Base-by-base conservation (phyloP, 768 basidiomycete genomes). In the Russula sp. region DNA sequence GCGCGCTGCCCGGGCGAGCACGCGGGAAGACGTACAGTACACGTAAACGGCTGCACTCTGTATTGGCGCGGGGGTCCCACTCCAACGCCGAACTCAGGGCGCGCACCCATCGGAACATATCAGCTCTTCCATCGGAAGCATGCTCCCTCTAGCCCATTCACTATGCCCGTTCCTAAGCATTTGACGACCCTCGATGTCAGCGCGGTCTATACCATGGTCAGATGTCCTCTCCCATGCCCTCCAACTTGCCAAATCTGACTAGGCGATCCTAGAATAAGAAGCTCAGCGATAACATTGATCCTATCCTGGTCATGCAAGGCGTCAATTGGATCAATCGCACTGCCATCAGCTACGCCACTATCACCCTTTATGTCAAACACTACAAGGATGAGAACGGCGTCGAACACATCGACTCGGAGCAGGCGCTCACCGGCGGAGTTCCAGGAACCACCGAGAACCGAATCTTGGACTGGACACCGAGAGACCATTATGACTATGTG, bases 301-400 rank as follows among this genome's bases (percentile, higher is more conserved):
- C 75, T 22, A 85, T 92, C 61, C 80, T 91, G 25, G 25, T 29
- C 25, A 29, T 85, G 6, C 90, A 91, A 71, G 88, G 88, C 47
- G 79, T 29, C 25, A 29, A 90, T 34, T 92, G 88, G 88, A 58
- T 85, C 54, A 87, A 76, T 67, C 82, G 88, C 66, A 85, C 78
- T 60, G 70, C 79, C 22, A 90, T 91, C 68, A 59, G 70, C 20
- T 47, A 75, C 22, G 85, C 78, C 34, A 82, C 80, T 20, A 68
- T 91, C 46, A 86, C 83, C 32, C 79, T 90, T 42, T 54, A 53
- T 52, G 71, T 89, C 69, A 87, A 82, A 59, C 74, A 90, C 69
- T 81, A 78, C 75, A 83, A 78, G 64, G 81, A 85, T 51, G 82
- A 79, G 14, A 75, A 29, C 25, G 81, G 78, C 39, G 65, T 81